A percentile compares a stretch with the other conserved stretches of the same genome.
phyloP scores from a whole-genome alignment of 2,329 filamentous ascomycete species.

The Apiospora arundinis region DNA sequence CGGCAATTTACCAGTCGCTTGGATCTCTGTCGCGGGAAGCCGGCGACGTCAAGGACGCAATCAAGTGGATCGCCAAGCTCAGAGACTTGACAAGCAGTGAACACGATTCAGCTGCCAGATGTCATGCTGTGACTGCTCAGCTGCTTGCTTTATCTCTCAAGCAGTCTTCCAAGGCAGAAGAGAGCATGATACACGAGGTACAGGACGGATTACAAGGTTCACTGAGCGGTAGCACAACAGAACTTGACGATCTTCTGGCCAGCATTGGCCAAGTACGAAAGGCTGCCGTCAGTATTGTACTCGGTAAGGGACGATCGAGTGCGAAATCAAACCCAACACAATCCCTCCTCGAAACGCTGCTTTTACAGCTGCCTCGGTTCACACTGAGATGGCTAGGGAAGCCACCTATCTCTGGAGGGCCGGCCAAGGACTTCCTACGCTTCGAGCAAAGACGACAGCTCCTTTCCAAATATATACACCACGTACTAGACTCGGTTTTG shows the following conservation, averaged over 20 bases:
- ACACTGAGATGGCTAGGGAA: slow-evolving; percentile 67
- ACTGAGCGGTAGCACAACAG: slow-evolving; percentile 62
- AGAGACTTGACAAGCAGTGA: slow-evolving; percentile 44
- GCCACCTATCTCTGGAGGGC: slow-evolving; percentile 55
- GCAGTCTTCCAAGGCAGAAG: slow-evolving; percentile 46
- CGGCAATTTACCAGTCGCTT: slow-evolving; percentile 59
- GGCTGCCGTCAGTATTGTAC: slow-evolving; percentile 57
- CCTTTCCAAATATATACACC: slow-evolving; percentile 57
- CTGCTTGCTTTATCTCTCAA: slow-evolving; percentile 62
- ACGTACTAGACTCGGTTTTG: slow-evolving; percentile 66
- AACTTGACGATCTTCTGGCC: slow-evolving; percentile 66
- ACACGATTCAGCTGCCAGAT: slow-evolving; percentile 54
- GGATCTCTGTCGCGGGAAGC: slow-evolving; percentile 55
- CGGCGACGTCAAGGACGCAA: slow-evolving; percentile 55
- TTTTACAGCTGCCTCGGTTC: slow-evolving; percentile 66
- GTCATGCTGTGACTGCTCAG: slow-evolving; percentile 61
- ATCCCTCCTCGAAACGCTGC: slow-evolving; percentile 59
- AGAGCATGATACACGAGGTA: slow-evolving; percentile 54
- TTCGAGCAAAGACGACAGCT: slow-evolving; percentile 66
- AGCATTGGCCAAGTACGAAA: slow-evolving; percentile 63
- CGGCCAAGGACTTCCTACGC: slow-evolving; percentile 63
- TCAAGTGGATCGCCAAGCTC: slow-evolving; percentile 60
- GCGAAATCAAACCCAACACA: slow-evolving; percentile 27
- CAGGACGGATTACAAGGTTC: slow-evolving; percentile 62
- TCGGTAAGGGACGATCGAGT: slow-evolving; percentile 30